Evolutionary conservation across 2,329 filamentous ascomycete genomes (phyloP), one percentile per base, ranked within the genome.

Genomic region (Sclerotinia nivalis): DNA sequence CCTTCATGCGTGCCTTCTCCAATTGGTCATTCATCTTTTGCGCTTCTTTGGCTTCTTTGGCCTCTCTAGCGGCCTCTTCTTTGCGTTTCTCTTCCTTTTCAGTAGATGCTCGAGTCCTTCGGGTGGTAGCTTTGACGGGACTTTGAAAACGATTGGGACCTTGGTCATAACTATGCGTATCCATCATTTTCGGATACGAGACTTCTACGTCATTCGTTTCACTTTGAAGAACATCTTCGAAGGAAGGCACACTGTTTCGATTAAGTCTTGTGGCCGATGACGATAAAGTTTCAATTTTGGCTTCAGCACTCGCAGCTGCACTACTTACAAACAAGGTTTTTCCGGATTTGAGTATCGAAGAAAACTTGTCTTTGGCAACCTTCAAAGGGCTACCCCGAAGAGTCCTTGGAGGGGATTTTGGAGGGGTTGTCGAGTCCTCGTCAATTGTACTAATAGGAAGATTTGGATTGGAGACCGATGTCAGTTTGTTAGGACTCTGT

Each of bases 281-380:
- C 5, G 87, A 88, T 28, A 88, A 76, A 9, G 88, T 77, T 4
- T 84, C 85, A 0, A 84, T 83, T 74, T 89, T 90, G 10, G 86
- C 86, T 74, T 90, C 88, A 0, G 87, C 87, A 74, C 87, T 89
- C 50, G 87, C 81, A 22, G 85, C 87, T 3, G 87, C 88, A 74
- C 88, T 95, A 74, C 91, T 96, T 25, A 91, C 93, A 72, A 97
- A 90, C 62, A 97, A 87, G 20, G 91, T 92, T 79, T 92, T 95
- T 5, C 94, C 96, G 69, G 90, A 92, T 80, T 93, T 94, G 75
- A 97, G 84, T 71, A 97, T 93, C 13, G 94, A 97, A 60, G 95
- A 96, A 61, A 98, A 84, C 78, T 93, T 96, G 77, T 92, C 93
- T 82, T 97, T 98, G 40, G 96, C 94, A 66, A 96, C 93, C 80